phyloP scores from a whole-genome alignment of 345 rosid species.

The Schrenkiella parvula region DNA sequence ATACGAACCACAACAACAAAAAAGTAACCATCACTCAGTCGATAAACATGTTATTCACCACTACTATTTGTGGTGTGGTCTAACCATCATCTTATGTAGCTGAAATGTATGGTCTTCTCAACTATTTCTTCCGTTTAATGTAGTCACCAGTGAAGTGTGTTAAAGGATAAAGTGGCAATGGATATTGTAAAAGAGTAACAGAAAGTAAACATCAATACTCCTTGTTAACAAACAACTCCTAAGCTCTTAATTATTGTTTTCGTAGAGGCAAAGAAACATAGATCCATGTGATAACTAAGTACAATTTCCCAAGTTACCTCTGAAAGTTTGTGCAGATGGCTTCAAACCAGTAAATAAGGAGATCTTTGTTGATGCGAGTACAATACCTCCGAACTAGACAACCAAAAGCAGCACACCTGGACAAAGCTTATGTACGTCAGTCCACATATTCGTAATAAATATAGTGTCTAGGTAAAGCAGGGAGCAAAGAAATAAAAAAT shows the following conservation, averaged over 20 bases:
- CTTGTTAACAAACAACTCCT: slow-evolving; percentile 14
- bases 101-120: slow-evolving; percentile 3
- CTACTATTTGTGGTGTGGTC: neutral
- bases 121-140: neutral
- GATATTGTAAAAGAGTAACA: slow-evolving; percentile 13
- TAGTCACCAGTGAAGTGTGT: slow-evolving; percentile 4
- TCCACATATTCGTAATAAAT: neutral
- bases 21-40: neutral
- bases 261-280: slow-evolving; percentile 11
- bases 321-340: slow-evolving; percentile 71
- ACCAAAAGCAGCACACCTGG: slow-evolving; percentile 84
- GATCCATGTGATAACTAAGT: slow-evolving; percentile 10
- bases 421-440: slow-evolving; percentile 15
- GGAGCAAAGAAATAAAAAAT: neutral
- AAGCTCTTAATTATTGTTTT: slow-evolving; percentile 10
- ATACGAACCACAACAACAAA: neutral
- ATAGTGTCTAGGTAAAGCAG: neutral
- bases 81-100: slow-evolving; percentile 1
- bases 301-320: slow-evolving; percentile 47
- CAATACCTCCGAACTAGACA: slow-evolving; percentile 54
- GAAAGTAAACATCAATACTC: slow-evolving; percentile 4
- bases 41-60: neutral
- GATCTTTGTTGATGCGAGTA: slow-evolving; percentile 55
- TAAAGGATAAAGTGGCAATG: slow-evolving; percentile 1
- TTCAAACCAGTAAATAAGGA: slow-evolving; percentile 71